These are phyloP conservation scores for Citeromyces matritensis DNA, from an alignment of 805 yeast genomes.

Conservation along the genomic window DNA sequence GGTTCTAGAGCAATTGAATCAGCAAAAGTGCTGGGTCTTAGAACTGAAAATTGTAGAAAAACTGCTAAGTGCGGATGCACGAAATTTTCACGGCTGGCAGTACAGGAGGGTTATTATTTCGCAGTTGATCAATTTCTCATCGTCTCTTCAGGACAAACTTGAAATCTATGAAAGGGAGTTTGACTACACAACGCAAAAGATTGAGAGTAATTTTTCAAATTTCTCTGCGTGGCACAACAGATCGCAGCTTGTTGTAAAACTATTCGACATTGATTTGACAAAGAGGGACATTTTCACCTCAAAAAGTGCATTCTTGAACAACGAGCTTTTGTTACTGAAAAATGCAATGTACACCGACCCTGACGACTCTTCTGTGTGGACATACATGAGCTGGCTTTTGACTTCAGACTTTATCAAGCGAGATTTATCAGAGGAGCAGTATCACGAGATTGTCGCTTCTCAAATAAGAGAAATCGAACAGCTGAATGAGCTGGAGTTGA, in stretches of 20 bases:
- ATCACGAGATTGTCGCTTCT: conserved; percentile 20
- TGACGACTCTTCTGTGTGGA: conserved; percentile 89
- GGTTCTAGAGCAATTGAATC: conserved; percentile 35
- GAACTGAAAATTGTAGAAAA: conserved; percentile 62
- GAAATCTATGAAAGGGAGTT: conserved; percentile 38
- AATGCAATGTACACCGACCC: conserved; percentile 89
- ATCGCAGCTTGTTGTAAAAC: conserved; percentile 44
- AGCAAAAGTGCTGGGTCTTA: conserved; percentile 27
- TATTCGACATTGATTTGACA: conserved; percentile 17
- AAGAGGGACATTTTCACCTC: neutral
- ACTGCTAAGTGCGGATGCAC: conserved; percentile 53
- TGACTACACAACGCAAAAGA: conserved; percentile 61
- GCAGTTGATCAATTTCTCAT: conserved; percentile 11
- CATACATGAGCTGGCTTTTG: conserved; percentile 71
- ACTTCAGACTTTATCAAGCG: conserved; percentile 22
- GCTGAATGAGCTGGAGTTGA: conserved; percentile 58
- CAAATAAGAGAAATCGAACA: conserved; percentile 39
- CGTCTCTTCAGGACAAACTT: conserved; percentile 7
- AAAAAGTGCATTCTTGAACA: conserved; percentile 18
- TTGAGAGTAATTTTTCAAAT: conserved; percentile 76
- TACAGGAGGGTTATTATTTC: conserved; percentile 64
- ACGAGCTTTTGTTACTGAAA: conserved; percentile 55
- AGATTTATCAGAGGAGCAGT: conserved; percentile 14
- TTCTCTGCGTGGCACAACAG: conserved; percentile 95
- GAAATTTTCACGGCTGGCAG: conserved; percentile 95